Base-by-base conservation (phyloP, 2,329 filamentous ascomycete genomes). In the Aureobasidium musti region DNA sequence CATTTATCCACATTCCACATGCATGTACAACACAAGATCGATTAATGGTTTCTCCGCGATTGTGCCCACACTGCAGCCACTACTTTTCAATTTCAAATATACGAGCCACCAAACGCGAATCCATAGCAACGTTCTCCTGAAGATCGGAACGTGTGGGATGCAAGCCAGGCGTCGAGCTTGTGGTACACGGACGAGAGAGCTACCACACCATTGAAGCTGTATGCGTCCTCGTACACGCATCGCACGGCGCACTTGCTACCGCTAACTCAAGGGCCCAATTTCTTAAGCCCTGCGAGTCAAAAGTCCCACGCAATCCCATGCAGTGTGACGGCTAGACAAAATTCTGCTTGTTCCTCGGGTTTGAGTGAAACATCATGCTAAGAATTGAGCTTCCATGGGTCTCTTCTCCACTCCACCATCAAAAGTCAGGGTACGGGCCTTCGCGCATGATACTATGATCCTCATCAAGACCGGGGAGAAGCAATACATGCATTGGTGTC, bases 371-470 rank as follows among this genome's bases (percentile, higher is more conserved):
- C 30, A 35, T 30, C n/a, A 59, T 60, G 56, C 56, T 43, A 33
- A 28, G 41, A 39, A 63, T 50, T 63, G 33, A 28, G 43, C 23
- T n/a, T 39, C 59, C 43, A 63, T 63, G 59, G 47, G 26, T 52
- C 23, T 52, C 21, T 63, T 63, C 59, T 63, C 59, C 59, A 63
- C 59, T 63, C 59, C 59, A 63, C 59, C 59, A 50, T 63, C 59
- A 50, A 39, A 37, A 61, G 41, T 49, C 41, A 61, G 43, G 57
- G 57, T 52, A 43, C 57, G 23, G 26, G 45, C 45, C 28, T 63
- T 41, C 35, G 26, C 59, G 59, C 59, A 30, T 63, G 59, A 52
- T 49, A 37, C 43, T 61, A 49, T 63, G 59, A 52, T 45, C 10
- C 45, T 52, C 59, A 23, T 39, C 21, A 41, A 43, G 59, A 63